Evolutionary conservation across 2,329 filamentous ascomycete species (phyloP), one percentile per base, ranked within the genome.

Genomic region (Pseudocercospora fuligena): DNA sequence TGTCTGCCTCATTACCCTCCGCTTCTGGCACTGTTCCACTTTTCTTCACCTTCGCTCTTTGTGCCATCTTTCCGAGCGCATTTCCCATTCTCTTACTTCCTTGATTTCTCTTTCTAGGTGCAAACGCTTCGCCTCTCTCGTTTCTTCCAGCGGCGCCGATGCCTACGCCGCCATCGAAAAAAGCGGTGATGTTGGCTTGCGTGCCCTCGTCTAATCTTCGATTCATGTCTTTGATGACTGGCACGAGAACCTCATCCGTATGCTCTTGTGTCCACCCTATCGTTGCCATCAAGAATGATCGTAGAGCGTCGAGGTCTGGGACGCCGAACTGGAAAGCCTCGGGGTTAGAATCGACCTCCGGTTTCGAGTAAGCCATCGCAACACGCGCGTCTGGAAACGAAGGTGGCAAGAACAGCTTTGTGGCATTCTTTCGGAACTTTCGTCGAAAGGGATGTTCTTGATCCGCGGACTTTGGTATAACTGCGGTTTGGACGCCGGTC

Each of bases 141-240:
- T 63, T 68, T 5, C 47, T 51, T 2, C 70, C 75, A 21, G 74
- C 73, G 6, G 86, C 86, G 0, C 92, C 91, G 0, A 85, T 85
- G 0, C 92, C 92, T 0, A 93, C 89, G 4, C 82, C 80, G 0
- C 94, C 94, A 12, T 88, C 87, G 77, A 98, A 97, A 78, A 90
- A 99, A 25, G 89, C 85, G n/a, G 95, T 99, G 71, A 99, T 97
- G 73, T 99, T 99, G 66, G 89, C 90, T 82, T 99, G 95, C 19
- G 94, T 98, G 6, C 95, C 95, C 80, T 98, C 95, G 29, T 88
- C 85, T 70, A 92, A 91, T 46, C 95, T 86, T 3, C 88, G 87
- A 77, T 98, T 98, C 92, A 99, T 97, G 75, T 99, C 95, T 64
- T 90, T 87, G 69, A 99, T 95, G 1, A 99, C 96, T 0, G 95